Evolutionary conservation across 164 flowering plant species (phyloP).

Genomic region (Akebia trifoliata): DNA sequence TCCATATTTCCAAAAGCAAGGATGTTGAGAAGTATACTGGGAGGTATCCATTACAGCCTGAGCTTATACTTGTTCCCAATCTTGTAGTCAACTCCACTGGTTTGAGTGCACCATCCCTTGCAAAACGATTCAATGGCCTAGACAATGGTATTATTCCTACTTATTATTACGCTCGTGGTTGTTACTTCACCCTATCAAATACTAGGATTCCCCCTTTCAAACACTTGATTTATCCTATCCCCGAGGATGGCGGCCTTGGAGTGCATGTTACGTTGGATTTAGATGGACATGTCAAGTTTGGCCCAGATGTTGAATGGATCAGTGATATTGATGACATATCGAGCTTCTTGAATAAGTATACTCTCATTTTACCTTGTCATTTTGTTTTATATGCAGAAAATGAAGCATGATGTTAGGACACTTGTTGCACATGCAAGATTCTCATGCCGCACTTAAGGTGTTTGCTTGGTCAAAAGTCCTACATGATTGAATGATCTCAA

Average conservation of each 20-base stretch:
- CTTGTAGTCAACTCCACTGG: constrained; percentile 80
- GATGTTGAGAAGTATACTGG: constrained; percentile 38
- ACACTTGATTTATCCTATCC: constrained; percentile 85
- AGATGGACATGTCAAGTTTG: constrained; percentile 76
- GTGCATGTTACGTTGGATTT: constrained; percentile 90
- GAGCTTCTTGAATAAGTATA: constrained; percentile 71
- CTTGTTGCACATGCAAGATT: too few relatives aligned
- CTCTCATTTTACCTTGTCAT: neutral
- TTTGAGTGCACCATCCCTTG: constrained; percentile 60
- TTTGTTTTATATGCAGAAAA: too few relatives aligned
- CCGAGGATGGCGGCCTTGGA: constrained; percentile 93
- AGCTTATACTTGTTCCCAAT: constrained; percentile 56
- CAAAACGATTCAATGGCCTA: constrained; percentile 57
- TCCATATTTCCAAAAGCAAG: constrained; percentile 52
- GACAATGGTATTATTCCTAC: constrained; percentile 31
- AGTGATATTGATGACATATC: constrained; percentile 50
- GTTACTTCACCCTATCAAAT: constrained; percentile 71
- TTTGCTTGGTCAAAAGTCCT: too few relatives aligned
- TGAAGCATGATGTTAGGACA: too few relatives aligned
- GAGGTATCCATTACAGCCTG: constrained; percentile 35
- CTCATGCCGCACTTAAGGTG: too few relatives aligned
- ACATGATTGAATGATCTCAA: too few relatives aligned
- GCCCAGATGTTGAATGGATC: constrained; percentile 97
- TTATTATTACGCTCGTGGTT: constrained; percentile 81
- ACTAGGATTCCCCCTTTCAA: constrained; percentile 51